These are phyloP conservation scores for Xylaria hypoxylon DNA, from an alignment of 2,329 filamentous ascomycete species.

Conservation along the genomic window DNA sequence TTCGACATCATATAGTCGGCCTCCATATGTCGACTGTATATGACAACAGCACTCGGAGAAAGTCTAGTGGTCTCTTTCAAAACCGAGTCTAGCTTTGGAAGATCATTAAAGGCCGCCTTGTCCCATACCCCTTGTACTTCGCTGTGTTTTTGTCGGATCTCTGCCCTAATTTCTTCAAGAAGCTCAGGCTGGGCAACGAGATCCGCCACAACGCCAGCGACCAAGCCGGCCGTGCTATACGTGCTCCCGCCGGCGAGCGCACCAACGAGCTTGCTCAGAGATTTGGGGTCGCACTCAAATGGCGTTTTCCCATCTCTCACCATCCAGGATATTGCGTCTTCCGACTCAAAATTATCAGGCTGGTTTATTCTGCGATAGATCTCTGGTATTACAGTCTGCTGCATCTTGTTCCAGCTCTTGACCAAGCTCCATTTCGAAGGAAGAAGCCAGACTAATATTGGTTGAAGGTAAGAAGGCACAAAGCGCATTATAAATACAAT, in stretches of 20 bases:
- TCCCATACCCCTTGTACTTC: not conserved
- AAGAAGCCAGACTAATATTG: not conserved
- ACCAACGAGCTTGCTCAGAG: not conserved
- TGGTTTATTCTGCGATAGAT: no score
- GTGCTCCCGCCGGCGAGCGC: not conserved
- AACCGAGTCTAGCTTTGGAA: not conserved
- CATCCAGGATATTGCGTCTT: constrained; percentile 12
- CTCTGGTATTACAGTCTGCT: no score
- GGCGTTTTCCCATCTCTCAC: not conserved
- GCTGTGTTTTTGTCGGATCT: not conserved
- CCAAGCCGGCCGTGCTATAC: not conserved
- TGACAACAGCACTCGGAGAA: not conserved
- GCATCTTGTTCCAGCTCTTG: not conserved
- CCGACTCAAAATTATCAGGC: no score
- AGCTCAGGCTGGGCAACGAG: not conserved
- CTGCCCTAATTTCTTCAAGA: not conserved
- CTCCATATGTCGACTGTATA: not conserved
- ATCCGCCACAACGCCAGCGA: not conserved
- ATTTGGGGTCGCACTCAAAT: not conserved
- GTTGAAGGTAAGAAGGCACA: not conserved
- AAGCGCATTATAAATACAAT: not conserved
- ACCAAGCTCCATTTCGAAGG: not conserved
- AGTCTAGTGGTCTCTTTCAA: not conserved
- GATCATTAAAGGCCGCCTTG: not conserved
- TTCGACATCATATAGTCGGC: not conserved